A percentile compares a stretch with the other conserved stretches of the same genome.
Evolutionary conservation across 305 asterid genomes (phyloP).

Genomic region (Fraxinus paxiana): DNA sequence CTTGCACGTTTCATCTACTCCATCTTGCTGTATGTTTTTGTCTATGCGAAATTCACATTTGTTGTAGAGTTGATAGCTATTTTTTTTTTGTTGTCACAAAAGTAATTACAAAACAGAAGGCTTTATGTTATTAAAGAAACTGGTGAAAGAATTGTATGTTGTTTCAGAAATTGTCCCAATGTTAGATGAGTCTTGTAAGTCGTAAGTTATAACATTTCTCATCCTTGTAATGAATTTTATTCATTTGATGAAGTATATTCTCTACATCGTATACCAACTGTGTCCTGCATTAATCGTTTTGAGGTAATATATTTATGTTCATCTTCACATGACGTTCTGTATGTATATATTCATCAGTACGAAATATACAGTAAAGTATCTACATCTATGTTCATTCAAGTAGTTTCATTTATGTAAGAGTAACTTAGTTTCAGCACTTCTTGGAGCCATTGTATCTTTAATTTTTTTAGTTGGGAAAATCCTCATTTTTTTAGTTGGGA

Average conservation of each 20-base stretch:
- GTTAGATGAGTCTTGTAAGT: neutral
- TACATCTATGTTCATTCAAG: neutral
- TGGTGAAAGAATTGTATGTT: constrained; percentile 13
- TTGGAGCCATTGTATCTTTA: neutral
- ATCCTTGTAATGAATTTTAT: neutral
- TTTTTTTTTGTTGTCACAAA: constrained; percentile 2
- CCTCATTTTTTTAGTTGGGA: too few relatives aligned
- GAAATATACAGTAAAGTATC: neutral
- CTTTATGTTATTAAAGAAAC: neutral
- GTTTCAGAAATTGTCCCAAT: neutral
- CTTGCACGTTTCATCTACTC: neutral
- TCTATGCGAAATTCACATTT: constrained; percentile 20
- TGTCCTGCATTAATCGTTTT: neutral
- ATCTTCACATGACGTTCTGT: neutral
- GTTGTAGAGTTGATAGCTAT: constrained; percentile 31
- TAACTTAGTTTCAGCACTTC: neutral
- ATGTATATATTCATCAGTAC: neutral
- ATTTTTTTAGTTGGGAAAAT: neutral
- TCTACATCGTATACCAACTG: neutral
- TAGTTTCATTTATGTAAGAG: neutral
- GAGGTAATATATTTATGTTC: neutral
- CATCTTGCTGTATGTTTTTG: constrained; percentile 19
- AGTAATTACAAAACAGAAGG: neutral
- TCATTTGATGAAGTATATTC: neutral
- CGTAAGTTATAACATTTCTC: neutral